These are phyloP conservation scores for Cyberlindnera nakhonratchasimensis DNA, from an alignment of 805 yeast genomes.

Conservation along the genomic window DNA sequence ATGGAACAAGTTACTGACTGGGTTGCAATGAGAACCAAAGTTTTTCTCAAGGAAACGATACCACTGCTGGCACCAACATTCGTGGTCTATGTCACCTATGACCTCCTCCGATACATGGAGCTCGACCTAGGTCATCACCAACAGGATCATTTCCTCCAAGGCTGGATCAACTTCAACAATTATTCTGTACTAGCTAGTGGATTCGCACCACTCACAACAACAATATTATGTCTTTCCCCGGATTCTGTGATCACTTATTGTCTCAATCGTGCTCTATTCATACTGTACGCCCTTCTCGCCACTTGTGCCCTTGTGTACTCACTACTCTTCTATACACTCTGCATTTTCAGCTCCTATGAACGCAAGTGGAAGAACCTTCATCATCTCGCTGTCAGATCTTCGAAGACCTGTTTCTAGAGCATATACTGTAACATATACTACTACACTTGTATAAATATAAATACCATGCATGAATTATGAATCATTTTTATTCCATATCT, in stretches of 20 bases:
- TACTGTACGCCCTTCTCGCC: slow-evolving; percentile 10
- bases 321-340: slow-evolving; percentile 18
- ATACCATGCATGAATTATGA: slow-evolving; percentile 2
- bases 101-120: slow-evolving; percentile 11
- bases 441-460: neutral
- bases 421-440: no score
- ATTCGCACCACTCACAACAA: slow-evolving; percentile 15
- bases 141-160: slow-evolving; percentile 17
- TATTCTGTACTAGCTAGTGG: slow-evolving; percentile 20
- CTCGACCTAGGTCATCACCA: slow-evolving; percentile 4
- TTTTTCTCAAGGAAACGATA: slow-evolving; percentile 16
- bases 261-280: slow-evolving; percentile 7
- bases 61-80: slow-evolving; percentile 22
- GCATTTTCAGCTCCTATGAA: slow-evolving; percentile 22
- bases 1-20: neutral
- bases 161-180: slow-evolving; percentile 11
- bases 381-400: slow-evolving; percentile 7
- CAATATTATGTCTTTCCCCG: neutral
- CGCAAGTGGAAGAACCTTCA: slow-evolving; percentile 22
- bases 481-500: neutral
- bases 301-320: slow-evolving; percentile 16
- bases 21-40: slow-evolving; percentile 8
- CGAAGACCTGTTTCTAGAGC: neutral
- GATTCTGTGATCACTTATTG: neutral
- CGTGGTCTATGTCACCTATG: slow-evolving; percentile 19